Conservation (phyloP, 169 alveolate species). For the Plasmodium coatneyi region DNA sequence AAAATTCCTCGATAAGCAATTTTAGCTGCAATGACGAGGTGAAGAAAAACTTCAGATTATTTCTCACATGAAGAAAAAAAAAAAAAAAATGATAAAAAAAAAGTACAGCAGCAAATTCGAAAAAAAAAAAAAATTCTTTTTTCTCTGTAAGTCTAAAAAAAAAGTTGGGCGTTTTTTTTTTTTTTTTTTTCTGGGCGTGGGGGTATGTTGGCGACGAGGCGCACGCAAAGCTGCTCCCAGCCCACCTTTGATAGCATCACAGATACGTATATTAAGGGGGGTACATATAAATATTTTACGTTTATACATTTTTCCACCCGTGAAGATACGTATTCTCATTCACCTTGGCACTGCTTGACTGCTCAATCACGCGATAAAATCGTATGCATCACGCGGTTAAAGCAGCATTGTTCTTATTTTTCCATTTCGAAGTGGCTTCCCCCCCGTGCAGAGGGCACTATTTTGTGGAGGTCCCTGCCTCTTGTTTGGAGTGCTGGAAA, state of each 20-base stretch:
- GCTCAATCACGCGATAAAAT: neutral
- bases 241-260: neutral
- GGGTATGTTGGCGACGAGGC: neutral
- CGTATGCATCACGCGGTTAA: neutral
- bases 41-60: slow-evolving; percentile 1
- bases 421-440: neutral
- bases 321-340: neutral
- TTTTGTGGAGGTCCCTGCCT: neutral
- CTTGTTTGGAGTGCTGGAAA: neutral
- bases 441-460: neutral
- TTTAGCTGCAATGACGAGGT: neutral
- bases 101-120: neutral
- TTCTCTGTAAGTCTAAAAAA: neutral
- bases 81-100: neutral
- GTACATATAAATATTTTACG: neutral
- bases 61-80: neutral
- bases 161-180: neutral
- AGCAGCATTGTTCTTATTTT: neutral
- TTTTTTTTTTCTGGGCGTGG: neutral
- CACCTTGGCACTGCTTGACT: neutral
- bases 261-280: neutral
- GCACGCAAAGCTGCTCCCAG: neutral
- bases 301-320: neutral
- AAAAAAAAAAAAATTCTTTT: neutral
- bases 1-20: neutral